Conservation (phyloP, 768 basidiomycete genomes). For the Mycena floridula region DNA sequence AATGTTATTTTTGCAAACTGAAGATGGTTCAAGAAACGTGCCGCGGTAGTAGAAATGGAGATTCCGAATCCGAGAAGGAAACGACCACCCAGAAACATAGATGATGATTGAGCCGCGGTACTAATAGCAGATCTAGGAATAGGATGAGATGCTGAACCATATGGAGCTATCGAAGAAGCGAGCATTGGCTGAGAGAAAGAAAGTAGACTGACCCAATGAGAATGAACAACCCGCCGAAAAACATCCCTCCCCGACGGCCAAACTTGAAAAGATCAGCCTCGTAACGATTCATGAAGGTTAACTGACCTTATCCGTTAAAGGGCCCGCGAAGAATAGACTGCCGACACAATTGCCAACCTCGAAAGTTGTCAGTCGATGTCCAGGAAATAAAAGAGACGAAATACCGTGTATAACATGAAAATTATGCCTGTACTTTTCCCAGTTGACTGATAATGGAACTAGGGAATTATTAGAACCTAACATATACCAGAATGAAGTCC, state of each 20-base stretch:
- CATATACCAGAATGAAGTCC: no score
- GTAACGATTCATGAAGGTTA: background rate
- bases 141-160: no score
- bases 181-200: no score
- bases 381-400: slow-evolving; percentile 3
- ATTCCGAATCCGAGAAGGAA: slow-evolving; percentile 41
- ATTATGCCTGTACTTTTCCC: slow-evolving; percentile 15
- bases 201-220: no score
- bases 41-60: slow-evolving; percentile 38
- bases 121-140: slow-evolving; percentile 11
- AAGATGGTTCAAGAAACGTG: no score
- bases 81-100: slow-evolving; percentile 14
- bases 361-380: background rate
- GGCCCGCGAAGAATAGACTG: slow-evolving; percentile 15
- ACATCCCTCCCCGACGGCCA: slow-evolving; percentile 15
- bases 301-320: slow-evolving; percentile 14
- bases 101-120: background rate
- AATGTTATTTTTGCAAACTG: no score
- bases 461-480: no score
- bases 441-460: slow-evolving; percentile 9
- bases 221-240: slow-evolving; percentile 13
- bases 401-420: slow-evolving; percentile 11
- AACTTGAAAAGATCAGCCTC: background rate
- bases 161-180: no score
- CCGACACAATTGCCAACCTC: slow-evolving; percentile 19